phyloP scores from a whole-genome alignment of 1,284 basidiomycete species.

The Ustilago vetiveriae region DNA sequence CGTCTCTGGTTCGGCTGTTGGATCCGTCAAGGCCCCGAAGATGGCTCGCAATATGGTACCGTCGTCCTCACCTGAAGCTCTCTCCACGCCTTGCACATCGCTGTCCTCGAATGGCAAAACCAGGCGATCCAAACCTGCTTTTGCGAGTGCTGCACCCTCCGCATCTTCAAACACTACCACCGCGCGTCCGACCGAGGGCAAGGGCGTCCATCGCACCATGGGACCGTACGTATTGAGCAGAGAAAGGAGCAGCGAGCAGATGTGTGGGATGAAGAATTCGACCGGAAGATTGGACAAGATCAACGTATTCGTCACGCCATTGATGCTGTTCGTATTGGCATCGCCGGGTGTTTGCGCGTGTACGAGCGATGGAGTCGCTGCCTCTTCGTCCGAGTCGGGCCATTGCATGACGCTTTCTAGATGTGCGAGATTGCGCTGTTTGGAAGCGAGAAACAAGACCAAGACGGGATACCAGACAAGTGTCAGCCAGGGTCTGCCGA shows the following conservation, averaged over 20 bases:
- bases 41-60: conserved; percentile 35
- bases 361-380: conserved; percentile 15
- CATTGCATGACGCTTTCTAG: conserved; percentile 52
- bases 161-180: conserved; percentile 54
- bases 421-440: conserved; percentile 47
- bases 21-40: conserved; percentile 27
- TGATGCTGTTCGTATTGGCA: background rate
- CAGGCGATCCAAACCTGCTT: conserved; percentile 54
- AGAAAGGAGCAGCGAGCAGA: conserved; percentile 52
- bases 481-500: conserved; percentile 13
- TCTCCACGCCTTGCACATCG: conserved; percentile 29
- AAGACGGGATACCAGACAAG: conserved; percentile 1
- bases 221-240: conserved; percentile 60
- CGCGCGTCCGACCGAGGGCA: conserved; percentile 57
- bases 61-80: conserved; percentile 25
- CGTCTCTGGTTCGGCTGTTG: conserved; percentile 29
- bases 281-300: conserved; percentile 59
- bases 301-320: conserved; percentile 52
- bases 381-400: conserved; percentile 37
- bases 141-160: conserved; percentile 47
- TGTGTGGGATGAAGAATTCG: conserved; percentile 57
- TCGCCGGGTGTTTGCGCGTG: background rate
- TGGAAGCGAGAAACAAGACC: background rate
- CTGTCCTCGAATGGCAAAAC: conserved; percentile 54
- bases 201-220: conserved; percentile 56